Percentiles rank a stretch among this genome's conserved stretches.
phyloP scores from a whole-genome alignment of 2,329 filamentous ascomycete species.

The Stachybotrys elegans region DNA sequence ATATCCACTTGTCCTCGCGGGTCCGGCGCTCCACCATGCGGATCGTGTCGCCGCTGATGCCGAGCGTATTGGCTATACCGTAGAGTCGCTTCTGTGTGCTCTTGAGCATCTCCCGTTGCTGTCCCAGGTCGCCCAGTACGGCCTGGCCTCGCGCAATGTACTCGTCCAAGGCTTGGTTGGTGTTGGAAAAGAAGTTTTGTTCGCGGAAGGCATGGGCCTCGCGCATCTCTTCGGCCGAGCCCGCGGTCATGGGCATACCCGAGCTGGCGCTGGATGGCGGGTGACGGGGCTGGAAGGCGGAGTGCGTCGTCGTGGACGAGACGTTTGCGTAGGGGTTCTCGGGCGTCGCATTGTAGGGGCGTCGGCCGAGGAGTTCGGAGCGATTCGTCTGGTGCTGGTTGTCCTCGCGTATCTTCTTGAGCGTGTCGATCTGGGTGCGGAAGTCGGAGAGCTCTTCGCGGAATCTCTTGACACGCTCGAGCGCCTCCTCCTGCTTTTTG shows the following conservation, averaged over 20 bases:
- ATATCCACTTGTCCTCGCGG: slow-evolving; percentile 97
- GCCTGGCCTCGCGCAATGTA: slow-evolving; percentile 89
- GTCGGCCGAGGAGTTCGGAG: slow-evolving; percentile 76
- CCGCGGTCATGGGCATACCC: slow-evolving; percentile 13
- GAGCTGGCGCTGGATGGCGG: slow-evolving; percentile 30
- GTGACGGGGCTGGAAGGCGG: slow-evolving; percentile 36
- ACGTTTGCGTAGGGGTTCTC: slow-evolving; percentile 85
- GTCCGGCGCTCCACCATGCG: slow-evolving; percentile 91
- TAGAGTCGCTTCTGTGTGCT: slow-evolving; percentile 88
- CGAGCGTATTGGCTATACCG: slow-evolving; percentile 87
- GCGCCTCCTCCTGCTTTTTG: slow-evolving; percentile 87
- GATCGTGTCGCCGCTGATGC: slow-evolving; percentile 92
- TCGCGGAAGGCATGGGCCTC: slow-evolving; percentile 84
- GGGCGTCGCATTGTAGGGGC: slow-evolving; percentile 74
- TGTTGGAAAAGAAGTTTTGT: slow-evolving; percentile 78
- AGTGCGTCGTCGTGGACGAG: slow-evolving; percentile 26
- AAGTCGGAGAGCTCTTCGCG: slow-evolving; percentile 77
- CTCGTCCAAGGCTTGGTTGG: slow-evolving; percentile 83
- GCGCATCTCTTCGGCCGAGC: slow-evolving; percentile 59
- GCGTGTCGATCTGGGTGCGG: slow-evolving; percentile 66
- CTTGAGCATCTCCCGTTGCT: slow-evolving; percentile 93
- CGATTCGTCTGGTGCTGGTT: slow-evolving; percentile 61
- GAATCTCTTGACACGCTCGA: slow-evolving; percentile 81
- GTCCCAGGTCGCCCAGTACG: slow-evolving; percentile 80
- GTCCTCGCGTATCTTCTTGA: slow-evolving; percentile 76